A percentile compares a stretch with the other conserved stretches of the same genome.
Evolutionary conservation across 345 rosid genomes (phyloP).

Genomic region (Alliaria petiolata): DNA sequence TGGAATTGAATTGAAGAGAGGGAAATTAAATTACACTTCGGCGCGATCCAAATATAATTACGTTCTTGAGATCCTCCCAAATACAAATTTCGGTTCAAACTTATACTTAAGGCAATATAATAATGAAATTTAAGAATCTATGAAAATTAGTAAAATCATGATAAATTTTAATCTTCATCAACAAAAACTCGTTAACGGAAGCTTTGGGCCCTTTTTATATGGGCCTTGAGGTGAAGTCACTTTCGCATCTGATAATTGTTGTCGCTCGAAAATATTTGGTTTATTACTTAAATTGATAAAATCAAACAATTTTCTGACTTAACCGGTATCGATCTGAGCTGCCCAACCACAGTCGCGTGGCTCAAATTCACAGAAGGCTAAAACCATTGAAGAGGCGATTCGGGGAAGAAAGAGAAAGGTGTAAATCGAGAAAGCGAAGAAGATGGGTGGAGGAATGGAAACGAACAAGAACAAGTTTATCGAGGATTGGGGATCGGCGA

Average conservation of each 20-base stretch:
- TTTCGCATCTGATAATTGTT: background rate
- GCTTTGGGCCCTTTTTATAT: background rate
- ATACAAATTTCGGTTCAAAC: background rate
- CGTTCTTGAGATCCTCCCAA: background rate
- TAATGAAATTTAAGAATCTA: background rate
- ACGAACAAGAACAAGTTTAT: conserved; percentile 84
- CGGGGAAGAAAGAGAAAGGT: background rate
- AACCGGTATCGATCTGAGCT: conserved; percentile 11
- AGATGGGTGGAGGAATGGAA: conserved; percentile 97
- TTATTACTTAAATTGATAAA: background rate
- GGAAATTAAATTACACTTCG: background rate
- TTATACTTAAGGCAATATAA: background rate
- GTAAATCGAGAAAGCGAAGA: conserved; percentile 17
- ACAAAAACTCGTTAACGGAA: too few species aligned
- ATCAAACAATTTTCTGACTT: background rate
- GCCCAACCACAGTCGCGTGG: background rate
- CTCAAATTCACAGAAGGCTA: background rate
- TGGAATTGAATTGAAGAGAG: background rate
- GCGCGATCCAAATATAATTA: background rate
- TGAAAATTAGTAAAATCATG: background rate
- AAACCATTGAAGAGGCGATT: background rate
- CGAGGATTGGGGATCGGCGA: conserved; percentile 80
- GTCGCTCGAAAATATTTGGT: background rate
- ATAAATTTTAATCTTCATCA: too few species aligned
- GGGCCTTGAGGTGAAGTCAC: background rate